A percentile compares a stretch with the other conserved stretches of the same genome.
These are phyloP conservation scores for Pugionium cornutum DNA, from an alignment of 345 rosid genomes.

Conservation along the genomic window DNA sequence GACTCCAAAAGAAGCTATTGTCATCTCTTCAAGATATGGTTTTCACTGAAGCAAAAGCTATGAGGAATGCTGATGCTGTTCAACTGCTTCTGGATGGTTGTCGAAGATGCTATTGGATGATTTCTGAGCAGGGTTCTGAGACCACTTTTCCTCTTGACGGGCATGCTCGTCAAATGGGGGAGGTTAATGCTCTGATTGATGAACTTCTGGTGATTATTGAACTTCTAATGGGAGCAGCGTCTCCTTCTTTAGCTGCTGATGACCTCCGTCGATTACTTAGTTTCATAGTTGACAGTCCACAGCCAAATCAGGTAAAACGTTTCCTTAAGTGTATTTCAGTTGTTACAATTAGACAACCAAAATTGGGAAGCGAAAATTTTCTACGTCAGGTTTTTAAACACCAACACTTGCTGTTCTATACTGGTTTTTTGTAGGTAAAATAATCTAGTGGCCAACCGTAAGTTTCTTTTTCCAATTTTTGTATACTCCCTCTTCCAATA, in stretches of 20 bases:
- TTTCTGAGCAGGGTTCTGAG: slow-evolving; percentile 78
- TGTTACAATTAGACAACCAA: slow-evolving; percentile 46
- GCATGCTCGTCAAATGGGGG: slow-evolving; percentile 78
- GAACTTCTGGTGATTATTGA: slow-evolving; percentile 97
- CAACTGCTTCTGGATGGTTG: slow-evolving; percentile 99
- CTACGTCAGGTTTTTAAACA: not conserved
- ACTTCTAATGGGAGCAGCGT: slow-evolving; percentile 89
- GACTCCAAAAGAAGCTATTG: slow-evolving; percentile 91
- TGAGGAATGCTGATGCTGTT: slow-evolving; percentile 96
- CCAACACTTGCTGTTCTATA: not conserved
- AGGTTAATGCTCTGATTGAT: slow-evolving; percentile 94
- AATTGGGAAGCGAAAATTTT: slow-evolving; percentile 48
- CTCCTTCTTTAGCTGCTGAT: slow-evolving; percentile 73
- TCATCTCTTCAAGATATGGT: slow-evolving; percentile 99
- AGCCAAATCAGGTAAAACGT: slow-evolving; percentile 81
- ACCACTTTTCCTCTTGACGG: slow-evolving; percentile 59
- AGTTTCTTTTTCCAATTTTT: not conserved
- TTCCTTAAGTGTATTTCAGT: slow-evolving; percentile 5
- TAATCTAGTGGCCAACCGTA: slow-evolving; percentile 4
- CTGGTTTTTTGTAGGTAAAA: not conserved
- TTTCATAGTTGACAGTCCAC: slow-evolving; percentile 95
- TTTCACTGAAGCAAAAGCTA: slow-evolving; percentile 88
- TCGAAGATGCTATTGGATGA: slow-evolving; percentile 97
- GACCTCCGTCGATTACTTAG: slow-evolving; percentile 87
- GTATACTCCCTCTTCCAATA: not conserved